A percentile compares a stretch with the other conserved stretches of the same genome.
Evolutionary conservation across 2,329 filamentous ascomycete genomes (phyloP).

Genomic region (Fusarium subtropicale): DNA sequence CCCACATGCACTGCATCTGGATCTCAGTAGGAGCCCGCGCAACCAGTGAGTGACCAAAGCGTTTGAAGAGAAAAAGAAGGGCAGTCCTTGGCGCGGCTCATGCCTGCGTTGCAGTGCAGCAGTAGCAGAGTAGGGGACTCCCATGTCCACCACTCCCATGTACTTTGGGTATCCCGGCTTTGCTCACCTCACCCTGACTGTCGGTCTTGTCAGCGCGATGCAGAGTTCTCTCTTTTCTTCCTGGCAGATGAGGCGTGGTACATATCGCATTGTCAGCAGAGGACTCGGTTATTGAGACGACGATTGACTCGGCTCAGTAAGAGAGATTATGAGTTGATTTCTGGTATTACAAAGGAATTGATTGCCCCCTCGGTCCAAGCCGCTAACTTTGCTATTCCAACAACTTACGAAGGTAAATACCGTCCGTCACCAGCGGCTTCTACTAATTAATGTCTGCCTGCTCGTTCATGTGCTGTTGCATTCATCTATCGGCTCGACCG

Average conservation of each 20-base stretch:
- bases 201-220: conserved; percentile 35
- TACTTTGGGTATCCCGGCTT: conserved; percentile 7
- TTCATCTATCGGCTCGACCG: conserved; percentile 6
- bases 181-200: conserved; percentile 38
- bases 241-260: conserved; percentile 17
- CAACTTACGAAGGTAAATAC: conserved; percentile 10
- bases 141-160: conserved; percentile 12
- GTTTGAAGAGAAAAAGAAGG: conserved; percentile 16
- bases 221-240: conserved; percentile 20
- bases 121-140: conserved; percentile 8
- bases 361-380: conserved; percentile 7
- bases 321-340: conserved; percentile 18
- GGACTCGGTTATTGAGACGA: not conserved
- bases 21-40: conserved; percentile 26
- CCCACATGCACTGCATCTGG: conserved; percentile 43
- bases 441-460: not conserved
- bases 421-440: conserved; percentile 1
- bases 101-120: conserved; percentile 6
- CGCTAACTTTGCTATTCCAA: conserved; percentile 2
- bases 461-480: conserved; percentile 3
- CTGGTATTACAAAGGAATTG: conserved; percentile 1
- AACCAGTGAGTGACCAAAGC: conserved; percentile 23
- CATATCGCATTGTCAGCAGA: conserved; percentile 33
- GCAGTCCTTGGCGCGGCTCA: conserved; percentile 38
- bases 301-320: conserved; percentile 13